Evolutionary conservation across 495 filamentous ascomycete genomes (phyloP), one percentile per base, ranked within the genome.

Genomic region (Halenospora varia): DNA sequence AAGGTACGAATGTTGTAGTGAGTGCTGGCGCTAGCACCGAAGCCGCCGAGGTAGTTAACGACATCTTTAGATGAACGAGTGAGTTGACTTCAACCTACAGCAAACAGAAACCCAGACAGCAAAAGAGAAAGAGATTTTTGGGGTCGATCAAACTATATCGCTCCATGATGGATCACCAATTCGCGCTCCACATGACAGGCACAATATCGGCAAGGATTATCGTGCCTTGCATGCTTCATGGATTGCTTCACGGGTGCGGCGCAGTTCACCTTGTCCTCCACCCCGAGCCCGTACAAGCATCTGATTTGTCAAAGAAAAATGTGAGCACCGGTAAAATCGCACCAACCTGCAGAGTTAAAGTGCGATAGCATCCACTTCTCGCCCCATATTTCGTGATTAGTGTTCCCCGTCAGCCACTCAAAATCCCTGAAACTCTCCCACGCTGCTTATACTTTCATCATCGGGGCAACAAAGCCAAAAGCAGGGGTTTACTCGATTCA

Each of bases 1-100:
- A 53, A 13, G 65, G 65, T 8, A 55, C 56, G n/a, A 67, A 67
- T 6, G 62, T 62, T 2, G 65, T 65, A n/a, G 62, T 65, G 19
- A 67, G 55, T 2, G 53, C 45, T 6, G 59, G 59, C 2, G 59
- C 56, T 23, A 56, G 17, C 13, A 45, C 45, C 24, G 49, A 41
- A 9, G 48, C 26, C 46, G 46, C 3, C 15, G 54, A 24, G 2
- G 19, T 26, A 2, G 53, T 19, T 9, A 24, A 17, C 45, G 45
- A 45, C 42, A 45, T 45, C 11, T 15, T 45, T 45, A n/a, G 42
- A 45, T 15, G 42, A n/a, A 35, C 29, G 6, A 6, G 6, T 13
- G 13, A 13, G 29, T 35, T 35, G 29, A 35, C 29, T 6, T 6
- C 4, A 35, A 6, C 29, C 29, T 6, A 35, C 4, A 35, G 4